Evolutionary conservation across 306 rosid genomes (phyloP), one percentile per base, ranked within the genome.

Genomic region (Rosa multiflora): DNA sequence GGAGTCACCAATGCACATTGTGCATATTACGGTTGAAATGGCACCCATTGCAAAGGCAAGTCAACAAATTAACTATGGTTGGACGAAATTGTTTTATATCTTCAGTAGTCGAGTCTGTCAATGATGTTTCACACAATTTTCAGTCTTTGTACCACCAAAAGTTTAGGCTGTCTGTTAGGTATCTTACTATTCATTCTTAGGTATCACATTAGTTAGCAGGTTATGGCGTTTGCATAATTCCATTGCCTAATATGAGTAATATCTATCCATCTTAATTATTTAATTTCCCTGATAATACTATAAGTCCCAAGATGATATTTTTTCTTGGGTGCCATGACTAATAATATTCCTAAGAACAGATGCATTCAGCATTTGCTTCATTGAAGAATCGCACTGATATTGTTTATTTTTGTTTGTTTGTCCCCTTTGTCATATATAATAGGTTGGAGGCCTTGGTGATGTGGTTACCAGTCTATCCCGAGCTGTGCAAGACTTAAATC

Each of bases 381-480:
- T 23, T 23, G 37, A 29, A 21, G 39, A 67, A 63, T 23, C 62
- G 35, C 14, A 32, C 8, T 63, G 61, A 46, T 62, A 11, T 29
- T 76, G 64, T 69, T 17, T 68, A 14, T 37, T 69, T 56, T 37
- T 59, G 39, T 44, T 78, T 76, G 4, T 29, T 9, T 42, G 13
- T 37, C 26, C 5, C 8, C 40, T 42, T 15, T 9, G 2, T 49
- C 44, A 44, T 44, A 29, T 71, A 47, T 77, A 61, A 62, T 83
- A 93, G 98, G 93, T 93, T 86, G 98, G 98, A 83, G 98, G 98
- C 72, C 98, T 93, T 70, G 98, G 93, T 75, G 98, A 93, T 75
- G 98, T 93, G 82, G 93, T 93, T 63, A 93, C 97, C 76, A 78
- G 98, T 86, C 80, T 93, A 53, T 93, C 98, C 40, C 88, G 97